Evolutionary conservation across 176 grass and related monocot species (phyloP).

Genomic region (Oryza australiensis): DNA sequence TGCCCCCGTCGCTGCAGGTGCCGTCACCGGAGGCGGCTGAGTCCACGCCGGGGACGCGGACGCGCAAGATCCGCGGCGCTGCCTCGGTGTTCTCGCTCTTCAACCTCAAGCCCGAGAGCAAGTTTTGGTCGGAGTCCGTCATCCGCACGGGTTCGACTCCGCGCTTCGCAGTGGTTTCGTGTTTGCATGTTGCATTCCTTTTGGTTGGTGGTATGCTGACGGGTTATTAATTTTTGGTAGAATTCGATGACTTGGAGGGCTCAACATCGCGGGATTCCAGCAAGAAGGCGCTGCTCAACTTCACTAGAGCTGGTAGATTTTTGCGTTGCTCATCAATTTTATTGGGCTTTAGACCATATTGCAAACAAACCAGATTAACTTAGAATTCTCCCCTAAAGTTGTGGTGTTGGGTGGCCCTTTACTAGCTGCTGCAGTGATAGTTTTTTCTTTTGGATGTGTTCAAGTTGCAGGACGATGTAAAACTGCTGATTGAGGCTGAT

Average conservation of each 20-base stretch:
- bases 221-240: slow-evolving; percentile 44
- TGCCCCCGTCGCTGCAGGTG: neutral
- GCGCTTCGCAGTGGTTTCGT: neutral
- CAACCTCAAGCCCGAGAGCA: slow-evolving; percentile 80
- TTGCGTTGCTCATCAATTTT: neutral
- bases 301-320: slow-evolving; percentile 77
- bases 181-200: neutral
- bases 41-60: slow-evolving; percentile 54
- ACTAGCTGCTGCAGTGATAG: neutral
- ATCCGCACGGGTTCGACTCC: slow-evolving; percentile 63
- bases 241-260: slow-evolving; percentile 85
- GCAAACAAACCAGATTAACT: neutral
- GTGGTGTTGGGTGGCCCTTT: neutral
- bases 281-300: slow-evolving; percentile 62
- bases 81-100: slow-evolving; percentile 89
- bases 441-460: neutral
- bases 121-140: slow-evolving; percentile 91
- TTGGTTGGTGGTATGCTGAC: slow-evolving; percentile 15
- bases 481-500: slow-evolving; percentile 6
- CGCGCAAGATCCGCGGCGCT: slow-evolving; percentile 51
- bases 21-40: slow-evolving; percentile 37
- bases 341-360: neutral
- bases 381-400: neutral
- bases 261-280: slow-evolving; percentile 52
- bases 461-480: neutral